Percentiles rank a stretch among this genome's conserved stretches.
phyloP scores from a whole-genome alignment of 768 basidiomycete genomes.

The Kwoniella sp. region DNA sequence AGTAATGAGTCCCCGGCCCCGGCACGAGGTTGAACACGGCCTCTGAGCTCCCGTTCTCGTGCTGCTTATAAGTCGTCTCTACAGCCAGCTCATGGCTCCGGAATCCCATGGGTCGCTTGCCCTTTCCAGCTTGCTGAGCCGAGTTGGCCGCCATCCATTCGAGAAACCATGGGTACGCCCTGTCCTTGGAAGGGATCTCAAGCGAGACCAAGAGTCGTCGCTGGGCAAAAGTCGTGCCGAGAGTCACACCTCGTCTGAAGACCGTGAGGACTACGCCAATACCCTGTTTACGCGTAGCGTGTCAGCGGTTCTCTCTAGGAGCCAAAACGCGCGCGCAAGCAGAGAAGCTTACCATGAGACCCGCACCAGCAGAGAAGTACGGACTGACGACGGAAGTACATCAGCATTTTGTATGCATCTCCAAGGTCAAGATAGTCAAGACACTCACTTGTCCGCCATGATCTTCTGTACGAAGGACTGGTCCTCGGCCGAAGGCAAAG shows the following conservation, averaged over 20 bases:
- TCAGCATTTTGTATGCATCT: no score
- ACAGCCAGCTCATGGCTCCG: constrained; percentile 92
- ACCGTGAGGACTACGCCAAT: constrained; percentile 80
- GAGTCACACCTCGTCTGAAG: constrained; percentile 69
- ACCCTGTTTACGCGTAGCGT: constrained; percentile 68
- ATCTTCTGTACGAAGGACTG: constrained; percentile 39
- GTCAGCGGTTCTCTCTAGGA: no score
- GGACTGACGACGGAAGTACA: constrained; percentile 64
- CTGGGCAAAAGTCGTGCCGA: constrained; percentile 74
- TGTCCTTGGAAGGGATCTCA: constrained; percentile 95
- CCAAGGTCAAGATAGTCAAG: neutral
- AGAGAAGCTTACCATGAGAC: constrained; percentile 73
- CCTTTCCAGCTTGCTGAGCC: constrained; percentile 52
- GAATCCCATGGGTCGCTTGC: constrained; percentile 59
- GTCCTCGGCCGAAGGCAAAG: constrained; percentile 18
- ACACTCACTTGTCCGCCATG: constrained; percentile 52
- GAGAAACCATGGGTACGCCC: constrained; percentile 93
- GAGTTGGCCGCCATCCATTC: constrained; percentile 86
- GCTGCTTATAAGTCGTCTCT: constrained; percentile 81
- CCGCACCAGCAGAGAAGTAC: constrained; percentile 97
- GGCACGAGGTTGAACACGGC: constrained; percentile 92
- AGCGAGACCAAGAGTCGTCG: constrained; percentile 89
- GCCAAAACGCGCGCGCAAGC: neutral
- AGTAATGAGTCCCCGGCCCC: constrained; percentile 90
- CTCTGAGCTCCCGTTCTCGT: constrained; percentile 87